Evolutionary conservation across 192 early-diverging fungal species (phyloP).

Genomic region (Linnemannia zychae): DNA sequence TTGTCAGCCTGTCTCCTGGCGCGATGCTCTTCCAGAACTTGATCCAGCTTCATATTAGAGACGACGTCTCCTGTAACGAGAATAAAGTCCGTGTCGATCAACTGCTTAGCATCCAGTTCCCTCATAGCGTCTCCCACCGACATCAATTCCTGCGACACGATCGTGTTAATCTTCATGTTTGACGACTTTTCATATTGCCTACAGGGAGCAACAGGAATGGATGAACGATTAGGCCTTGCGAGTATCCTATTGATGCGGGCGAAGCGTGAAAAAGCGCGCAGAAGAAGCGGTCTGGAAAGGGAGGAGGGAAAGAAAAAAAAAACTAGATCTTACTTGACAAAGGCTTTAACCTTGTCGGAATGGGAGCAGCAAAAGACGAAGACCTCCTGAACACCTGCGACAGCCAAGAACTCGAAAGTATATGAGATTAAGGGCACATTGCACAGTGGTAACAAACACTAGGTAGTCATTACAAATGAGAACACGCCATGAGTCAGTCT

Average conservation of each 20-base stretch:
- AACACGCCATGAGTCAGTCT: not conserved
- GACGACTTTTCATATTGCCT: slow-evolving; percentile 79
- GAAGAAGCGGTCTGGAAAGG: not conserved
- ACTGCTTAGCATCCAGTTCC: slow-evolving; percentile 85
- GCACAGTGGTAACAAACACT: slow-evolving; percentile 93
- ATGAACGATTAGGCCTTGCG: not conserved
- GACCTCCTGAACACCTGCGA: slow-evolving; percentile 88
- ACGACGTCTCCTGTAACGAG: slow-evolving; percentile 92
- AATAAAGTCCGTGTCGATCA: slow-evolving; percentile 92
- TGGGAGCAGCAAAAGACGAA: slow-evolving; percentile 90
- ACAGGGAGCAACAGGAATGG: not conserved
- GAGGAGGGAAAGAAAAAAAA: not conserved
- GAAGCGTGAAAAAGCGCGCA: not conserved
- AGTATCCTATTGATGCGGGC: no score
- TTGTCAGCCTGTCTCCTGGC: slow-evolving; percentile 80
- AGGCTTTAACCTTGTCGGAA: slow-evolving; percentile 83
- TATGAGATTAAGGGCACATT: slow-evolving; percentile 98
- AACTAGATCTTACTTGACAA: slow-evolving; percentile 77
- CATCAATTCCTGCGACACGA: slow-evolving; percentile 78
- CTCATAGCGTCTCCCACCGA: slow-evolving; percentile 95
- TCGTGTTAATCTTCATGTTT: slow-evolving; percentile 78
- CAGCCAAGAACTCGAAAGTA: slow-evolving; percentile 92
- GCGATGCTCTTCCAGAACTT: slow-evolving; percentile 86
- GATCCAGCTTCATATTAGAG: slow-evolving; percentile 87
- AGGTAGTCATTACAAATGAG: not conserved